phyloP scores from a whole-genome alignment of 352 stramenopile genomes.

The Globisporangium orthogonon region DNA sequence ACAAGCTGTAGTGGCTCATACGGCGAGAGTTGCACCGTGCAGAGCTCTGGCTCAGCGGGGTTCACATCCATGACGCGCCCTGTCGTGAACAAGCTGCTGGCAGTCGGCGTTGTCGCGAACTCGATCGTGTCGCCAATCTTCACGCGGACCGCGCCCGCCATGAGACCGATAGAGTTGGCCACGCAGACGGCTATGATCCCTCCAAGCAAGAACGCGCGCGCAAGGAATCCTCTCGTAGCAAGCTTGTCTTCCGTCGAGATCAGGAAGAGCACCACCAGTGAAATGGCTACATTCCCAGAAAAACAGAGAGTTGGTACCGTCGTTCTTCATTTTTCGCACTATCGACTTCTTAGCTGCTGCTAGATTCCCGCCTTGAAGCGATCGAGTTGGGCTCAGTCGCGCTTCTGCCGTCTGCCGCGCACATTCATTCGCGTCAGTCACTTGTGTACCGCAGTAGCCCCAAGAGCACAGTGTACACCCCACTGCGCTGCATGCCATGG shows the following conservation, averaged over 20 bases:
- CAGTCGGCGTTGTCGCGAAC: conserved; percentile 16
- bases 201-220: no score
- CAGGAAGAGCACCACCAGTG: no score
- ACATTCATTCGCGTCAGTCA: not conserved
- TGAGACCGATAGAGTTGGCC: not conserved
- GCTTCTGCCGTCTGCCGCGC: not conserved
- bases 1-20: conserved; percentile 35
- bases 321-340: not conserved
- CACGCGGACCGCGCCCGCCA: conserved; percentile 7
- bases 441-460: not conserved
- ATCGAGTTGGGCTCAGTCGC: not conserved
- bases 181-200: not conserved
- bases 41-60: conserved; percentile 11
- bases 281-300: no score
- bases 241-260: no score
- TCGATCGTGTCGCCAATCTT: conserved; percentile 46
- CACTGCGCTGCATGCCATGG: conserved; percentile 68
- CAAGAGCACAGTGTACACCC: not conserved
- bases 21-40: conserved; percentile 32
- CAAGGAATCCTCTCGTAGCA: no score
- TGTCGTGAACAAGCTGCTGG: conserved; percentile 7
- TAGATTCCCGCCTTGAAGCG: not conserved
- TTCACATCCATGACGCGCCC: conserved; percentile 32
- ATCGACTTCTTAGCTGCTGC: not conserved
- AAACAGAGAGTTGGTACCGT: no score